A percentile compares a stretch with the other conserved stretches of the same genome.
Conservation (phyloP, 345 rosid genomes). For the Triadica sebifera region DNA sequence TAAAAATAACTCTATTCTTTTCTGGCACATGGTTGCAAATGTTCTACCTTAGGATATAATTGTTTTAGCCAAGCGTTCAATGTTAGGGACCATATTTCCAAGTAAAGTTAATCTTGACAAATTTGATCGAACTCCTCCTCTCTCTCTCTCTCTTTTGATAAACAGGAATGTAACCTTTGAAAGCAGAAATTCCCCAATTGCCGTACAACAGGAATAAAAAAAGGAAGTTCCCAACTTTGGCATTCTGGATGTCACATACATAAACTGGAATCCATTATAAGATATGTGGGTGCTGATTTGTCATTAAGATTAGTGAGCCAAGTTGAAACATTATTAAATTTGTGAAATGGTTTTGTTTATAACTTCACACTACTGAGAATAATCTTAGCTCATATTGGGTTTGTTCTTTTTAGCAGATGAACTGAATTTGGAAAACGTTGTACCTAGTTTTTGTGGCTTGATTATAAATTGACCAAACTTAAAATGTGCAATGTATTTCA, state of each 20-base stretch:
- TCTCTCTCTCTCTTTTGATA: too few species aligned
- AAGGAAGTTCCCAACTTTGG: background rate
- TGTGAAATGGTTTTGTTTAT: background rate
- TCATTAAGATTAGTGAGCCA: background rate
- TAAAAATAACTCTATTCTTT: background rate
- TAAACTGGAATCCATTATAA: background rate
- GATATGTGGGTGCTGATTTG: background rate
- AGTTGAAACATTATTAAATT: background rate
- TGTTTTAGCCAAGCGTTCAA: background rate
- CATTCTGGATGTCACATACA: background rate
- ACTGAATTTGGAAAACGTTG: background rate
- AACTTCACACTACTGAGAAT: background rate
- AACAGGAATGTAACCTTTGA: background rate
- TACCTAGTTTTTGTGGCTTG: background rate
- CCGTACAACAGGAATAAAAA: background rate
- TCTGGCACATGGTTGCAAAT: background rate
- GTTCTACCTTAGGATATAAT: background rate
- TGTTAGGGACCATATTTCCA: background rate
- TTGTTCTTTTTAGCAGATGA: background rate
- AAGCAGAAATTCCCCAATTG: background rate
- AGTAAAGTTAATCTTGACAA: background rate
- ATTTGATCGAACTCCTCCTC: background rate
- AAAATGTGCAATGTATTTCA: background rate
- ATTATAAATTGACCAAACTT: background rate
- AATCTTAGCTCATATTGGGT: background rate